Percentiles rank a stretch among this genome's conserved stretches.
phyloP scores from a whole-genome alignment of 1,139 yeast species.

The Geotrichum aggregatum region DNA sequence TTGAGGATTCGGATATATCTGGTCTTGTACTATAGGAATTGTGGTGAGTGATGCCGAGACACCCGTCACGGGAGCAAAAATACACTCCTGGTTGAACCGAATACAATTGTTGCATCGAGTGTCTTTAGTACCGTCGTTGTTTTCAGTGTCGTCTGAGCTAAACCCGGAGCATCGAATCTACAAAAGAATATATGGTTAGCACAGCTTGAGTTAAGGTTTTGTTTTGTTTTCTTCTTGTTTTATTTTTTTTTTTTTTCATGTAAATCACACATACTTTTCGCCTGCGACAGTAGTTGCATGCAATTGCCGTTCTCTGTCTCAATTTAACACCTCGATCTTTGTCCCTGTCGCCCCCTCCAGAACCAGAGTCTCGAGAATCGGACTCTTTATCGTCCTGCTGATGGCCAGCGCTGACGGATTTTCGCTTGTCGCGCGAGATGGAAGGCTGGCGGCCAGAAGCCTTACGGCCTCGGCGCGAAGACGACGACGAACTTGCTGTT shows the following conservation, averaged over 20 bases:
- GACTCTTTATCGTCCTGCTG: neutral
- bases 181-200: neutral
- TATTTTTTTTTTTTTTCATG: neutral
- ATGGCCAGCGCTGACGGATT: neutral
- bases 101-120: slow-evolving; percentile 36
- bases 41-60: slow-evolving; percentile 30
- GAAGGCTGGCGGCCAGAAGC: slow-evolving; percentile 4
- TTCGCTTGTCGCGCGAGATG: slow-evolving; percentile 2
- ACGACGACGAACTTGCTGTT: neutral
- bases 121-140: slow-evolving; percentile 32
- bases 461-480: neutral
- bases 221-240: no score
- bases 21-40: slow-evolving; percentile 21
- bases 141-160: slow-evolving; percentile 29
- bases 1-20: slow-evolving; percentile 11
- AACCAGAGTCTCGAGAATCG: neutral
- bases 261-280: slow-evolving; percentile 27
- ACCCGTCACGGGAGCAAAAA: slow-evolving; percentile 38
- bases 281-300: slow-evolving; percentile 36
- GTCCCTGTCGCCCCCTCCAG: slow-evolving; percentile 7
- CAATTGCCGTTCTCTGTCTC: slow-evolving; percentile 35
- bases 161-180: slow-evolving; percentile 38
- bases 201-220: no score
- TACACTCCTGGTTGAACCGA: slow-evolving; percentile 36
- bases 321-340: slow-evolving; percentile 12